Base-by-base conservation (phyloP, 2,329 filamentous ascomycete species). In the Sarocladium kiliense region DNA sequence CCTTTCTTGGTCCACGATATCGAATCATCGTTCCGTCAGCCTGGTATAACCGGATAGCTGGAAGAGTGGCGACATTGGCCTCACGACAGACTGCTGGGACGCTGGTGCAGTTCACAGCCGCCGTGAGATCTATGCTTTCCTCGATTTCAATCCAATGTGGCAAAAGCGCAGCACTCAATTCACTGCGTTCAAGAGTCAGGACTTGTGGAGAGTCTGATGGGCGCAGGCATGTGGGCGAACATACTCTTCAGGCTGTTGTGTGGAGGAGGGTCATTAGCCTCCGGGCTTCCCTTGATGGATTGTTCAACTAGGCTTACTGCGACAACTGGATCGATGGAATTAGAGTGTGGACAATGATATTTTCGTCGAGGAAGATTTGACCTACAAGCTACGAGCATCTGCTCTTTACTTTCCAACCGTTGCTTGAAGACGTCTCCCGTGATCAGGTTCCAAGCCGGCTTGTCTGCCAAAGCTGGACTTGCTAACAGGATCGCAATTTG, bases 1-100 rank as follows among this genome's bases (percentile, higher is more conserved):
- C 66, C 44, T 64, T 72, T 19, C 75, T 67, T 1, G 71, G 67
- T 0, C 77, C 77, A 34, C 77, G 70, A 59, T 79, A 79, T 51
- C 73, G 62, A 11, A 60, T 63, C 47, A 66, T 65, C 3, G 61
- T 58, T 2, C 68, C 66, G 25, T 69, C 64, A 2, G 63, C 62
- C 37, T 67, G 67, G 56, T 74, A 76, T 10, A 74, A 68, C 0
- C 77, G 71, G 34, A 80, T 70, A 6, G 77, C 67, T 2, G 77
- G 77, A 57, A 75, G 77, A 0, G 76, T 77, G 12, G 66, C 65
- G 27, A 80, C 65, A 23, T 69, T 67, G 45, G 70, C 63, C 25
- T 74, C 68, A 50, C 66, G 58, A 60, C 77, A 80, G n/a, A 77
- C 58, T 6, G 64, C 57, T 2, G 60, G n/a, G 2, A 66, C 60